These are phyloP conservation scores for Paralagenidium karlingii DNA, from an alignment of 352 stramenopile species.

Conservation along the genomic window DNA sequence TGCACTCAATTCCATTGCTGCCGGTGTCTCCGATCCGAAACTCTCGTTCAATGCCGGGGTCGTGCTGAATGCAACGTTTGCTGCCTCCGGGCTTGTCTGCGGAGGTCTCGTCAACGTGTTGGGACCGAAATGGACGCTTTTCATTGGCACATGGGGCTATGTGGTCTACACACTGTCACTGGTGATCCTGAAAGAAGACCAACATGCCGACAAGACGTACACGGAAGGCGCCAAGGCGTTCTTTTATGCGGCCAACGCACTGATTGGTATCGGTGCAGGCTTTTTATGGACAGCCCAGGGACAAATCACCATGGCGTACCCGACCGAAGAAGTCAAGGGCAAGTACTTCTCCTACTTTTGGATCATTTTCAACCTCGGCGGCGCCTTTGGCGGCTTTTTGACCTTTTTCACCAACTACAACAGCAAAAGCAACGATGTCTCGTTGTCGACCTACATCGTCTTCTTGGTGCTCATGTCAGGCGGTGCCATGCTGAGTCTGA, in stretches of 20 bases:
- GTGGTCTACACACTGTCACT: conserved; percentile 29
- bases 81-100: conserved; percentile 29
- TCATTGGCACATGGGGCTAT: conserved; percentile 46
- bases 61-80: conserved; percentile 50
- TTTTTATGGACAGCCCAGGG: conserved; percentile 74
- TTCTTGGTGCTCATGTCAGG: conserved; percentile 47
- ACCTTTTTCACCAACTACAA: conserved; percentile 35
- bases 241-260: conserved; percentile 16
- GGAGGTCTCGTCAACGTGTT: conserved; percentile 27
- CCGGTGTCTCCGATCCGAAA: conserved; percentile 18
- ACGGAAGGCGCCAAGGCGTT: conserved; percentile 1
- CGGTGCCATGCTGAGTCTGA: conserved; percentile 21
- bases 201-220: not conserved
- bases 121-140: conserved; percentile 27
- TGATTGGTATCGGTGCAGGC: conserved; percentile 40
- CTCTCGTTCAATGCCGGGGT: conserved; percentile 24
- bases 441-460: conserved; percentile 34
- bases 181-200: conserved; percentile 29
- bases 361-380: conserved; percentile 72
- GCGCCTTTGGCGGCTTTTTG: conserved; percentile 40
- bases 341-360: conserved; percentile 57
- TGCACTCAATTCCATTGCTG: conserved; percentile 26
- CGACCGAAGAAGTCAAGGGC: conserved; percentile 23
- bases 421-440: not conserved
- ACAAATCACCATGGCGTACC: conserved; percentile 46